These are phyloP conservation scores for Chiua virens DNA, from an alignment of 768 basidiomycete species.

Conservation along the genomic window DNA sequence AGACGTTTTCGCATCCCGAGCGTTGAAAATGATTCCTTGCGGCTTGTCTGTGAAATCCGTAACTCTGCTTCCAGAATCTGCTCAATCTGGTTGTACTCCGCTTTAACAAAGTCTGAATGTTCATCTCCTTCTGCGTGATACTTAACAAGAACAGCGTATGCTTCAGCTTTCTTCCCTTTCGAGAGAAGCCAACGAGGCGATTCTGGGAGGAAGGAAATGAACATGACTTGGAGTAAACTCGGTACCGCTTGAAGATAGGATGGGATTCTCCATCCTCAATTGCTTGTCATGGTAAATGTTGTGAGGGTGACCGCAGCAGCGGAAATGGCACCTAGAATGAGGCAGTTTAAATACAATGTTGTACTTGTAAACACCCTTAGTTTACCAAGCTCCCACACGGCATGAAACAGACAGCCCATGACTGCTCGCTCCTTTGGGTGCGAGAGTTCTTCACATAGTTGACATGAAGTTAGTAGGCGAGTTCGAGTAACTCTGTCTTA, in stretches of 20 bases:
- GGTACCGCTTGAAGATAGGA: slow-evolving; percentile 50
- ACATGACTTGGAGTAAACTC: slow-evolving; percentile 51
- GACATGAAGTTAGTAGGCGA: too few species aligned
- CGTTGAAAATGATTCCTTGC: slow-evolving; percentile 1
- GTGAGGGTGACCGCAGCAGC: slow-evolving; percentile 60
- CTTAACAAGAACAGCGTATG: slow-evolving; percentile 46
- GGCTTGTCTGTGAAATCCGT: background rate
- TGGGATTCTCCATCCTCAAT: slow-evolving; percentile 7
- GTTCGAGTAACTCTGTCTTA: background rate
- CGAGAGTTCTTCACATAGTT: slow-evolving; percentile 12
- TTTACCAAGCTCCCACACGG: slow-evolving; percentile 11
- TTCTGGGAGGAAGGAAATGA: slow-evolving; percentile 59
- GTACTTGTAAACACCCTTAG: background rate
- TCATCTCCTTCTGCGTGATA: slow-evolving; percentile 62
- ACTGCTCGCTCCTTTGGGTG: slow-evolving; percentile 22
- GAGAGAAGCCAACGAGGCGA: slow-evolving; percentile 63
- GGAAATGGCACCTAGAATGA: slow-evolving; percentile 8
- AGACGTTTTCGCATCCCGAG: slow-evolving; percentile 12
- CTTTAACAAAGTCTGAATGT: slow-evolving; percentile 53
- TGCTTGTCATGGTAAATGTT: slow-evolving; percentile 54
- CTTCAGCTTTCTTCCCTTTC: slow-evolving; percentile 51
- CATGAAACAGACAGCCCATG: slow-evolving; percentile 10
- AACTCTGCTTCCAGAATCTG: slow-evolving; percentile 43
- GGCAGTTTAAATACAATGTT: background rate
- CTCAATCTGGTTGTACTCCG: slow-evolving; percentile 57